Base-by-base conservation (phyloP, 2,329 filamentous ascomycete genomes). In the Fusarium mangiferae region DNA sequence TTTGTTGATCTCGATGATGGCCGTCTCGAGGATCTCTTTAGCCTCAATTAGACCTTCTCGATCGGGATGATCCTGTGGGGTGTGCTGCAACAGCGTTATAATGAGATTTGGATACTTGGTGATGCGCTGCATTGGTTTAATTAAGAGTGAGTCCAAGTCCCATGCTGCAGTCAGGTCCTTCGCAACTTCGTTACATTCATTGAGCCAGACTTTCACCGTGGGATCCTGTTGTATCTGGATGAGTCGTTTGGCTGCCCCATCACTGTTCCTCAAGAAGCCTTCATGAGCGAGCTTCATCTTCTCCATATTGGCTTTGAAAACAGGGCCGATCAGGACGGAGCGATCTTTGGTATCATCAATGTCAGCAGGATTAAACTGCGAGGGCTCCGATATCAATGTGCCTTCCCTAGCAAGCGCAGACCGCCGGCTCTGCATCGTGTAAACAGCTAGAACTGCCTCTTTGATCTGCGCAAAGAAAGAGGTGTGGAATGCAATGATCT, bases 51-150 rank as follows among this genome's bases (percentile, higher is more conserved):
- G 88, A 14, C 89, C 85, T 33, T 87, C 85, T 68, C 92, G 90
- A 81, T 99, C 96, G 0, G 96, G 95, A 79, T 99, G 96, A 72
- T 95, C 92, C 15, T 88, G 83, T 0, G 94, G 92, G 0, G 96
- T 98, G 64, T 92, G 89, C 72, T 95, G 91, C 30, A 97, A 86
- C 17, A 99, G 86, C 64, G 95, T 91, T 39, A 91, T 90, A 49
- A 99, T 90, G 45, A 99, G 86, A 51, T 98, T 91, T 7, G 95
- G 95, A 79, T 98, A 99, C 79, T 98, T 98, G 39, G 96, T 92
- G 71, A 98, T 92, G 54, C 96, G 91, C 83, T 99, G 96, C 81
- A 97, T 95, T 4, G 96, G 96, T 82, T 99, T 99, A 80, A 99
- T 96, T 26, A 99, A 89, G n/a, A 99, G 87, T 1, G 96, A 97